A percentile compares a stretch with the other conserved stretches of the same genome.
phyloP scores from a whole-genome alignment of 2,329 filamentous ascomycete species.

The Pseudocercospora macadamiae region DNA sequence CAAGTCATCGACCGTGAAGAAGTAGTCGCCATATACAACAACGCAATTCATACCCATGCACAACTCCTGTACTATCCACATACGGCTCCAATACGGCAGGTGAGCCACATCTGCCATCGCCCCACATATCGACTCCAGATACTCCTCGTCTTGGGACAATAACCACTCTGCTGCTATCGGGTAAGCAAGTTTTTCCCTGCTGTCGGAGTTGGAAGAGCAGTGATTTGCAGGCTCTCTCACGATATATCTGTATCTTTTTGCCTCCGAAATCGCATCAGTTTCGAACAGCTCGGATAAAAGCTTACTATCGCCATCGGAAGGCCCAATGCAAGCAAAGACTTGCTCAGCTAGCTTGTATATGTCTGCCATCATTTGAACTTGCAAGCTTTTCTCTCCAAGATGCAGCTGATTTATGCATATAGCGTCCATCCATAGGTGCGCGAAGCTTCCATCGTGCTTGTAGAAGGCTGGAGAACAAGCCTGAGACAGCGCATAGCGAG shows the following conservation, averaged over 20 bases:
- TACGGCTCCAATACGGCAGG: neutral
- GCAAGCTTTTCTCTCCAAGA: constrained; percentile 8
- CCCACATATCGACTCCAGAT: neutral
- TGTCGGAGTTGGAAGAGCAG: neutral
- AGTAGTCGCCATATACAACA: neutral
- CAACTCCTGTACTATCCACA: constrained; percentile 5
- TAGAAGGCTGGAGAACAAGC: too few relatives aligned
- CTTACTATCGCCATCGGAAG: neutral
- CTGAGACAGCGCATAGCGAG: neutral
- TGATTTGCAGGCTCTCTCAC: neutral
- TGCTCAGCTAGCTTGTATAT: constrained; percentile 15
- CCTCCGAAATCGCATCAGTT: neutral
- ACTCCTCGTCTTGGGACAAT: neutral
- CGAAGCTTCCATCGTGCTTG: neutral
- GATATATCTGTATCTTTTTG: neutral
- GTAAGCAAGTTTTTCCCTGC: neutral
- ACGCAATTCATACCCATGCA: neutral
- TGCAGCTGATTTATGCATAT: constrained; percentile 20
- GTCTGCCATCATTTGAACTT: constrained; percentile 16
- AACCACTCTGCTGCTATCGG: neutral
- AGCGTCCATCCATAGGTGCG: constrained; percentile 18
- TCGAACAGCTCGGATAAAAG: neutral
- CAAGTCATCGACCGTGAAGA: neutral
- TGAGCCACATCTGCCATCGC: neutral
- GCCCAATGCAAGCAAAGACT: constrained; percentile 4